Conservation (phyloP, 352 stramenopile species). For the Ophiocytium majus region DNA sequence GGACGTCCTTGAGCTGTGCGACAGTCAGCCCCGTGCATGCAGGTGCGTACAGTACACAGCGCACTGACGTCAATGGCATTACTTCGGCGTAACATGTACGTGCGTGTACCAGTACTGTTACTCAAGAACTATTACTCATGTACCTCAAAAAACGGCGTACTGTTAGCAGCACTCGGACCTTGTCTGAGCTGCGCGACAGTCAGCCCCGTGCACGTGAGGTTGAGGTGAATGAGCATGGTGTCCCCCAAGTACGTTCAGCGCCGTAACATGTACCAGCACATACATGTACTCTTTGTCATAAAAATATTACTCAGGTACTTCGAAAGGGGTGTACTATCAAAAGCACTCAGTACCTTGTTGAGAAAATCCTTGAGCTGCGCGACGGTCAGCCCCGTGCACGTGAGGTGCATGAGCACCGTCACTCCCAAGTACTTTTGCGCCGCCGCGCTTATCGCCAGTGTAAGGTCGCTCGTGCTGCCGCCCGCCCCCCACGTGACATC, state of each 20-base stretch:
- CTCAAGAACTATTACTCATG: too few species aligned
- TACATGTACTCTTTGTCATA: too few species aligned
- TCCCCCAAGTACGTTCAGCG: constrained; percentile 83
- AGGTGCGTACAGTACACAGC: too few species aligned
- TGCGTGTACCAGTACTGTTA: too few species aligned
- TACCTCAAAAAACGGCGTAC: too few species aligned
- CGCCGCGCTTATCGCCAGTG: constrained; percentile 81
- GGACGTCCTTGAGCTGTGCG: constrained; percentile 73
- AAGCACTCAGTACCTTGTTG: too few species aligned
- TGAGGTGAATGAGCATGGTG: constrained; percentile 91
- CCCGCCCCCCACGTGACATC: constrained; percentile 87
- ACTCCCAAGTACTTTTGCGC: constrained; percentile 82
- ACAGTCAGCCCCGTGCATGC: constrained; percentile 68
- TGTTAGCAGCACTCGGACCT: too few species aligned
- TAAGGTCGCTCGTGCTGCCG: constrained; percentile 88
- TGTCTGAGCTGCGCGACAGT: constrained; percentile 69
- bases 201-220: constrained; percentile 81
- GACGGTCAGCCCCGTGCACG: constrained; percentile 67
- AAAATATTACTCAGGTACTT: too few species aligned
- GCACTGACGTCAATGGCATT: too few species aligned
- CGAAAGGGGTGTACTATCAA: too few species aligned
- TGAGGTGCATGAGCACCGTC: constrained; percentile 91
- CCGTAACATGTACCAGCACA: too few species aligned
- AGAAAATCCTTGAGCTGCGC: constrained; percentile 77
- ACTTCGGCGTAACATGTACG: too few species aligned